Conservation (phyloP, 2,329 filamentous ascomycete species). For the Aspergillus alliaceus region DNA sequence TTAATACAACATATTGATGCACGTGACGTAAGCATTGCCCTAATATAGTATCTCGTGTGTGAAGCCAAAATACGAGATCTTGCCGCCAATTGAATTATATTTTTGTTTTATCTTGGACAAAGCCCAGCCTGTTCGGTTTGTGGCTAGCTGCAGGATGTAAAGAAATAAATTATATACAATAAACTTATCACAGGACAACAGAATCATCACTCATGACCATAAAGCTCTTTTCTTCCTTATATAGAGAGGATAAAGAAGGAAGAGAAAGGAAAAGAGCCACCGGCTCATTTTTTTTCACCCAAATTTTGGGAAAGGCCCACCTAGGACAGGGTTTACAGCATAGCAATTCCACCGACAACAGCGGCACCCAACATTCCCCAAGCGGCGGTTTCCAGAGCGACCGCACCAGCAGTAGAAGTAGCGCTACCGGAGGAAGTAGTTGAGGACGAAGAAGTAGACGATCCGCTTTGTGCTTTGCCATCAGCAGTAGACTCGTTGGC, state of each 20-base stretch:
- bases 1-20: neutral
- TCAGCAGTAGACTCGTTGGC: slow-evolving; percentile 46
- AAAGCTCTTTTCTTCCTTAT: neutral
- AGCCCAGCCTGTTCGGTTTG: neutral
- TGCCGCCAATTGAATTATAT: neutral
- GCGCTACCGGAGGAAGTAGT: slow-evolving; percentile 10
- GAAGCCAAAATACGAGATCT: neutral
- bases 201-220: neutral
- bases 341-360: slow-evolving; percentile 32
- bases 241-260: neutral
- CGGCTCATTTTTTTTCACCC: neutral
- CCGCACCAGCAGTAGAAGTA: slow-evolving; percentile 30
- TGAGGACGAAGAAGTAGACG: slow-evolving; percentile 10
- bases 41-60: neutral
- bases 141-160: neutral
- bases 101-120: neutral
- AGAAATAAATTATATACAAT: neutral
- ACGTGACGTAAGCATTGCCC: neutral
- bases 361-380: slow-evolving; percentile 40
- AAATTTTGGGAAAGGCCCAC: neutral
- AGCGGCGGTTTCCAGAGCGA: slow-evolving; percentile 33
- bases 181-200: neutral
- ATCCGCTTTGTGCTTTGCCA: slow-evolving; percentile 31
- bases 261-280: neutral
- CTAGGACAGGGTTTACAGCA: slow-evolving; percentile 25